Evolutionary conservation across 768 basidiomycete genomes (phyloP), one percentile per base, ranked within the genome.

Genomic region (Pisolithus sp.): DNA sequence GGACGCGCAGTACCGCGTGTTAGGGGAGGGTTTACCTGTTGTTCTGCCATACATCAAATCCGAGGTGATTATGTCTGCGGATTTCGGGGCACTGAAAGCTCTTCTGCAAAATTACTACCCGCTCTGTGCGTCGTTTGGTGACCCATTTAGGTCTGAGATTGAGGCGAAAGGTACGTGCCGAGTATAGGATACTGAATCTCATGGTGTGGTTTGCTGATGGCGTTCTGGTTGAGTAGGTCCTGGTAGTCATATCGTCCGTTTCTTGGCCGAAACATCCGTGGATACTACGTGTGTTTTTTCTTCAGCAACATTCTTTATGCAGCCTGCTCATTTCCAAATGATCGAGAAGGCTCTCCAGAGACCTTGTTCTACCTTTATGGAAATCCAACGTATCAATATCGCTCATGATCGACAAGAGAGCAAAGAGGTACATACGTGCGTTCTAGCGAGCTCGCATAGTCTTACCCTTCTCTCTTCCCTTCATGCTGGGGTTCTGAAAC

Each of bases 331-430:
- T 38, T 46, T 45, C 13, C 28, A 40, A 6, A 5, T 20, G 45
- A 38, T 46, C 31, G 7, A 12, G 3, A 50, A 93, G 87, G 5
- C 73, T 92, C 34, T 73, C 78, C n/a, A 82, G 89, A 57, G 85
- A 92, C 48, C 75, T 98, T 23, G 68, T 86, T n/a, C 71, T 97
- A n/a, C 95, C 96, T 0, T 78, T 98, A 48, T 98, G 95, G 96
- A 93, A 90, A 70, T 93, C 92, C 2, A 86, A 85, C 53, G 81
- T 83, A 12, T 95, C 93, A 0, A 65, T 95, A 48, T 82, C 86
- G 0, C 74, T 98, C 52, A 93, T 98, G 92, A 83, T 96, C 49
- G 93, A 98, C 70, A 99, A 98, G 69, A 89, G 89, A 62, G 90
- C 93, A 23, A 98, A 98, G 71, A 91, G 87, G 94, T 92, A 41